A percentile compares a stretch with the other conserved stretches of the same genome.
Conservation (phyloP, 2,329 filamentous ascomycete species). For the Hypoxylon sp. region DNA sequence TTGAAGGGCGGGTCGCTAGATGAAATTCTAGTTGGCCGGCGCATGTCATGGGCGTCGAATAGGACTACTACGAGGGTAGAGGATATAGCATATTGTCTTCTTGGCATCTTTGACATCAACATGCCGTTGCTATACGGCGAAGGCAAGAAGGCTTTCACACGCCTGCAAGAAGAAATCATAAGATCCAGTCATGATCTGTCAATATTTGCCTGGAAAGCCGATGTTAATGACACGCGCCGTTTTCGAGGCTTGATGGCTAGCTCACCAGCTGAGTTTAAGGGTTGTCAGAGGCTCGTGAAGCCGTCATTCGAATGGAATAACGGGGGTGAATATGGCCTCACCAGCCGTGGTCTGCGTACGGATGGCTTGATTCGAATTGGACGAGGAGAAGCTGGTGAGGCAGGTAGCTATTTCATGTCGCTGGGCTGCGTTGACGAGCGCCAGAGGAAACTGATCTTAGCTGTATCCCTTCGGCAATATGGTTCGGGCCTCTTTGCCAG, state of each 20-base stretch:
- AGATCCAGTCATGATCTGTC: conserved; percentile 46
- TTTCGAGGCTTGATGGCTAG: conserved; percentile 47
- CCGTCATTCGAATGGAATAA: conserved; percentile 47
- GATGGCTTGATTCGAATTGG: conserved; percentile 46
- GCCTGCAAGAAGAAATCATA: conserved; percentile 48
- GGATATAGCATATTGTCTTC: conserved; percentile 51
- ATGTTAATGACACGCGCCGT: conserved; percentile 33
- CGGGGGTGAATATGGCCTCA: conserved; percentile 47
- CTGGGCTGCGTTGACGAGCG: conserved; percentile 48
- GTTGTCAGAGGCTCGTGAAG: conserved; percentile 44
- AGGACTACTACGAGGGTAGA: conserved; percentile 47
- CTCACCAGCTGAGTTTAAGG: conserved; percentile 46
- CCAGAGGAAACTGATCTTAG: conserved; percentile 42
- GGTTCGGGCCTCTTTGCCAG: conserved; percentile 47
- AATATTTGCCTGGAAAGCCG: conserved; percentile 48
- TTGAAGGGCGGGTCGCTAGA: conserved; percentile 40
- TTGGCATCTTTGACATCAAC: conserved; percentile 51
- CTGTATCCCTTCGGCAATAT: conserved; percentile 47
- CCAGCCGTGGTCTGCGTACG: conserved; percentile 46
- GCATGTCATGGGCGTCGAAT: conserved; percentile 49
- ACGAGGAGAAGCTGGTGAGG: conserved; percentile 30
- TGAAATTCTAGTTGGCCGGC: conserved; percentile 42
- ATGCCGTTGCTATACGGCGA: conserved; percentile 52
- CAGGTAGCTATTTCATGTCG: conserved; percentile 48
- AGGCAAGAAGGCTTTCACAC: conserved; percentile 46